phyloP scores from a whole-genome alignment of 2,329 filamentous ascomycete genomes.

The Dothideomycetes sp. region DNA sequence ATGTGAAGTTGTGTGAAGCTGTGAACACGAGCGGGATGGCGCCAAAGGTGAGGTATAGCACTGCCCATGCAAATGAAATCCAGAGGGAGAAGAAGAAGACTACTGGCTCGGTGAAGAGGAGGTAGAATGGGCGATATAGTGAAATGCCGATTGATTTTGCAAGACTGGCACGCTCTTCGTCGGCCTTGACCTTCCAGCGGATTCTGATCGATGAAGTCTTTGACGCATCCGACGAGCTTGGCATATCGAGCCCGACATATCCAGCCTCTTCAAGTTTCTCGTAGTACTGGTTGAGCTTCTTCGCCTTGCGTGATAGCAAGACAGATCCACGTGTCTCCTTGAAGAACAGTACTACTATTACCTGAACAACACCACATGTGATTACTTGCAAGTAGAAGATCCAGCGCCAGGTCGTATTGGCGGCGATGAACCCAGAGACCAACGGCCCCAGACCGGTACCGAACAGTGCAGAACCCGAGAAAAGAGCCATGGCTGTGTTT shows the following conservation, averaged over 20 bases:
- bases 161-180: conserved; percentile 63
- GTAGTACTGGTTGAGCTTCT: conserved; percentile 67
- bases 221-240: conserved; percentile 14
- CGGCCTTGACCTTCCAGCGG: conserved; percentile 68
- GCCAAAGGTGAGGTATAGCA: conserved; percentile 73
- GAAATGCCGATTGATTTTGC: conserved; percentile 61
- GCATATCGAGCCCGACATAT: conserved; percentile 43
- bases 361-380: conserved; percentile 50
- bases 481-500: conserved; percentile 84
- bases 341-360: conserved; percentile 58
- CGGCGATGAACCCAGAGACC: conserved; percentile 52
- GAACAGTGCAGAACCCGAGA: conserved; percentile 65
- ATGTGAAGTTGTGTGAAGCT: conserved; percentile 54
- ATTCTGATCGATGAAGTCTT: conserved; percentile 41
- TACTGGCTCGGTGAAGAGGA: conserved; percentile 65
- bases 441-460: conserved; percentile 74
- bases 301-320: conserved; percentile 64
- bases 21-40: conserved; percentile 70
- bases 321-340: conserved; percentile 75
- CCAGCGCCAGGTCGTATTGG: conserved; percentile 59
- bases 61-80: conserved; percentile 82
- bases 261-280: conserved; percentile 58
- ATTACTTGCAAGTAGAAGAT: conserved; percentile 82
- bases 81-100: conserved; percentile 83
- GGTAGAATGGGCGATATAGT: conserved; percentile 64